Evolutionary conservation across 257 asterid genomes (phyloP).

Genomic region (Solanum commersonii): DNA sequence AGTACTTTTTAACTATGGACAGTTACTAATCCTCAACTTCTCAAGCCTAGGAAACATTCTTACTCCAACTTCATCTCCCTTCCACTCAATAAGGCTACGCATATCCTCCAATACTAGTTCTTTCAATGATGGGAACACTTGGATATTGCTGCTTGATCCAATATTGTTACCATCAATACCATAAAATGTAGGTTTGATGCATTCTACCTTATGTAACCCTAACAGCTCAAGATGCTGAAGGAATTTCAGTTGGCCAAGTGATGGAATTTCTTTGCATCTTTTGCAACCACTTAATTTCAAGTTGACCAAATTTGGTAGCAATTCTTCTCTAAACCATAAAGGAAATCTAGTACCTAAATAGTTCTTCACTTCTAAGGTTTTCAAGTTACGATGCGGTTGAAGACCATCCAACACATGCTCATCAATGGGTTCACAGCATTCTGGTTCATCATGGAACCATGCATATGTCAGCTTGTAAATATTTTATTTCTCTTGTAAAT

Average conservation of each 20-base stretch:
- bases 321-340: background rate
- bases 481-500: background rate
- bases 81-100: slow-evolving; percentile 10
- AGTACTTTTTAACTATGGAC: background rate
- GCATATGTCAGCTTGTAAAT: background rate
- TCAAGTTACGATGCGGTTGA: slow-evolving; percentile 8
- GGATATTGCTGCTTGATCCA: background rate
- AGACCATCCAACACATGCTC: slow-evolving; percentile 15
- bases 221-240: background rate
- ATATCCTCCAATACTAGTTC: background rate
- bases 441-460: background rate
- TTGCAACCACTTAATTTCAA: background rate
- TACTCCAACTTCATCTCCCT: background rate
- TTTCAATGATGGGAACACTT: slow-evolving; percentile 2
- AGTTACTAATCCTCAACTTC: background rate
- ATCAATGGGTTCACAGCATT: background rate
- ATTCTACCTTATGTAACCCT: background rate
- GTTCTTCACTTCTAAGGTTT: background rate
- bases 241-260: slow-evolving; percentile 11
- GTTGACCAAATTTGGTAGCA: background rate
- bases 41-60: slow-evolving; percentile 15
- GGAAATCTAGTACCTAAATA: slow-evolving; percentile 4
- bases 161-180: background rate
- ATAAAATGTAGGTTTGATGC: background rate
- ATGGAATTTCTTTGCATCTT: slow-evolving; percentile 12